Conservation (phyloP, 2,329 filamentous ascomycete genomes). For the Colletotrichum nymphaeae region DNA sequence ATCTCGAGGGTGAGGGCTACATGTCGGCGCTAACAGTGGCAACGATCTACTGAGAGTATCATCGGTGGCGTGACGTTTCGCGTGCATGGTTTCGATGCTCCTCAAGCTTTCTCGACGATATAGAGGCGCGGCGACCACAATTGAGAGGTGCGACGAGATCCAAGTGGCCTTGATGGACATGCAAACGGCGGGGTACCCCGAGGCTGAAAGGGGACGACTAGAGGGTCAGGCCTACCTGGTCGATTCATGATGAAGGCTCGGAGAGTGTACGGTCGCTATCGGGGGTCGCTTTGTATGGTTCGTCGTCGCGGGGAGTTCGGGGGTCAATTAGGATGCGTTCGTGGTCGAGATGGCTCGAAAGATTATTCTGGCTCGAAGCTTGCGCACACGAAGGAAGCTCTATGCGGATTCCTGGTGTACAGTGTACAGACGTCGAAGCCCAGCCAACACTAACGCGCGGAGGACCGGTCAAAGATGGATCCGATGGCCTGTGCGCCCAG, state of each 20-base stretch:
- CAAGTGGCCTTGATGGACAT: slow-evolving; percentile 24
- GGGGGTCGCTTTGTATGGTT: slow-evolving; percentile 31
- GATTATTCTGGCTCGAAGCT: slow-evolving; percentile 29
- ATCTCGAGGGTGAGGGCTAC: neutral
- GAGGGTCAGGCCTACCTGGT: slow-evolving; percentile 61
- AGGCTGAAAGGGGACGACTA: slow-evolving; percentile 36
- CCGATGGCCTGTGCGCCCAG: slow-evolving; percentile 34
- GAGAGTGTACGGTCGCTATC: slow-evolving; percentile 19
- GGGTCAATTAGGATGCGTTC: slow-evolving; percentile 30
- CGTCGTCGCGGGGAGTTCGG: slow-evolving; percentile 29
- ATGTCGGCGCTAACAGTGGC: neutral
- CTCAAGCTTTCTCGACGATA: neutral
- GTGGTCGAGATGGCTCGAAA: slow-evolving; percentile 32
- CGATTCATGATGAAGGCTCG: slow-evolving; percentile 63
- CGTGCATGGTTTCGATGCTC: neutral
- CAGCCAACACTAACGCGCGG: slow-evolving; percentile 33
- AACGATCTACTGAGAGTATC: slow-evolving; percentile 12
- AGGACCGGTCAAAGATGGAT: slow-evolving; percentile 37
- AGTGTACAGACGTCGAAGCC: slow-evolving; percentile 24
- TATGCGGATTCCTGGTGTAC: slow-evolving; percentile 32
- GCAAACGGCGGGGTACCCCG: slow-evolving; percentile 31
- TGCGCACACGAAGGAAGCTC: slow-evolving; percentile 28
- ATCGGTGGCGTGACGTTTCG: slow-evolving; percentile 8
- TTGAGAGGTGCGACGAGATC: slow-evolving; percentile 16
- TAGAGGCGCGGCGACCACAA: neutral